Conservation (phyloP, 305 asterid genomes). For the Vinca major region DNA sequence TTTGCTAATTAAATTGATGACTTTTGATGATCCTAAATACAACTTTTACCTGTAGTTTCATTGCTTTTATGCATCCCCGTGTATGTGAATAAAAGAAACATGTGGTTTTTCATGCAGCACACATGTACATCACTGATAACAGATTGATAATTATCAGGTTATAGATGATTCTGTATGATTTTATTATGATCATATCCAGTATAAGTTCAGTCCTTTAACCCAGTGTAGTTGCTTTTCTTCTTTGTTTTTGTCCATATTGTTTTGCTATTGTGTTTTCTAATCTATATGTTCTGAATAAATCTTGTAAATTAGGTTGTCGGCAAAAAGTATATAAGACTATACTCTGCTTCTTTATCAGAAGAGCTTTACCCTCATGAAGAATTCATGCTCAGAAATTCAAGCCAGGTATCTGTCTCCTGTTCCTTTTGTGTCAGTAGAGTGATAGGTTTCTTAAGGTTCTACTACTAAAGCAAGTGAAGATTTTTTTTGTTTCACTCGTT, state of each 20-base stretch:
- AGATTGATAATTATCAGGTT: background rate
- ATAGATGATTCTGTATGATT: conserved; percentile 1
- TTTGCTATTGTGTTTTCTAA: background rate
- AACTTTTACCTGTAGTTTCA: background rate
- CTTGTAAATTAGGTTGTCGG: conserved; percentile 38
- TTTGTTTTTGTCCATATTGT: background rate
- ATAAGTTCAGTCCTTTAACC: background rate
- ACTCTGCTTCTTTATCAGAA: conserved; percentile 51
- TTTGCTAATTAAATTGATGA: background rate
- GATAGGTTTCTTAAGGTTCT: background rate
- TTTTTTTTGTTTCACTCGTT: background rate
- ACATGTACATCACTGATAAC: background rate
- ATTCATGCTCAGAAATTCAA: conserved; percentile 80
- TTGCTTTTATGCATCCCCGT: background rate
- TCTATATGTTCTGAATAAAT: background rate
- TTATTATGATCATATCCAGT: background rate
- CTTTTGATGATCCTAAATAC: background rate
- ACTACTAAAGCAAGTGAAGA: background rate
- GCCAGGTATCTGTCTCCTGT: conserved; percentile 47
- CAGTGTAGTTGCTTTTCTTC: background rate
- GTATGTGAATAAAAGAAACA: background rate
- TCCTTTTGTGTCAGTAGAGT: background rate
- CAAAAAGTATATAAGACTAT: conserved; percentile 45
- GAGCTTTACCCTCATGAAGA: conserved; percentile 50
- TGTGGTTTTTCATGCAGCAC: background rate